Evolutionary conservation across 2,329 filamentous ascomycete species (phyloP), one percentile per base, ranked within the genome.

Genomic region (Pseudogymnoascus sp.): DNA sequence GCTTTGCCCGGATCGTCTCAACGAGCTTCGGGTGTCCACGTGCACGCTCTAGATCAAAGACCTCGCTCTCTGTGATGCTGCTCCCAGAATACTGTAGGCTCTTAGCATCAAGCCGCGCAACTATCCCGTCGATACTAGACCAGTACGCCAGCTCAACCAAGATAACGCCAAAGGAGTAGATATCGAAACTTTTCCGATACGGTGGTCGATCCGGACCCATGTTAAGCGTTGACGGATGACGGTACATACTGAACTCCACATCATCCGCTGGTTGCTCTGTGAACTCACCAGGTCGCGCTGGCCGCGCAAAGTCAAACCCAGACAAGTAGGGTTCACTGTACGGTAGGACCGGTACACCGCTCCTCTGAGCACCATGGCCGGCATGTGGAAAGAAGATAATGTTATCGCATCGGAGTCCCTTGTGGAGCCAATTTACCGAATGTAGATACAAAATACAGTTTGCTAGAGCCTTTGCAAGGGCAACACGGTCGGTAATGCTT

Each of bases 391-490:
- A 81, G 68, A 83, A 81, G 9, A 84, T 67, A 30, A 84, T 74
- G 66, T 81, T 83, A 60, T 79, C 72, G 62, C 76, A 78, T 11
- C 80, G 77, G 4, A 84, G 72, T n/a, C 79, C 80, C 65, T 84
- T 84, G 72, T 83, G 81, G 5, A 84, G 73, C 81, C 80, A 83
- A 63, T 81, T 77, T 1, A 82, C 79, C 2, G 78, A 75, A 65
- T 83, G 81, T 0, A 83, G 74, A 61, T 81, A 81, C 54, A 83
- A 70, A 2, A 85, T 68, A 16, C 78, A 82, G 65, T 80, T 78
- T 61, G 78, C 74, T 30, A 84, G 73, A 25, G 77, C 76, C 54
- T 77, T 75, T 47, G 81, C 81, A 16, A 85, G 75, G 28, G 67
- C 71, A 60, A 83, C 74, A 32, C 82, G 76, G 22, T 78, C 75